A percentile compares a stretch with the other conserved stretches of the same genome.
Evolutionary conservation across 805 yeast species (phyloP).

Genomic region (Starmerella powellii): DNA sequence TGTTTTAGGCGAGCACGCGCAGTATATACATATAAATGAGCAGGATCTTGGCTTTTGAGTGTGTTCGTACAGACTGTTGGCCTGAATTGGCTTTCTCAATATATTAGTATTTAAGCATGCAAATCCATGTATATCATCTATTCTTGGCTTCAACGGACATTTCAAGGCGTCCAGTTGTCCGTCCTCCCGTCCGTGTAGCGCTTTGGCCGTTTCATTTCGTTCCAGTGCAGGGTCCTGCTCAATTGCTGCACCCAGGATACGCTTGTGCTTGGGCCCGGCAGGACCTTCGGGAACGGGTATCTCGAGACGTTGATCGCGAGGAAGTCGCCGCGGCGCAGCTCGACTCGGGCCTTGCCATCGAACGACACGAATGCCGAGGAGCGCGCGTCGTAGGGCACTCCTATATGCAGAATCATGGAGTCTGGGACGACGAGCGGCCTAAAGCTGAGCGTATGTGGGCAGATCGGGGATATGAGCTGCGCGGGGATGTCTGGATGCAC

Average conservation of each 20-base stretch:
- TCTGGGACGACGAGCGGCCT: conserved; percentile 88
- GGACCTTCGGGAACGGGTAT: conserved; percentile 88
- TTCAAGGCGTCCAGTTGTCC: conserved; percentile 2
- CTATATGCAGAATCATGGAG: conserved; percentile 72
- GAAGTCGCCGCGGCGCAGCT: conserved; percentile 70
- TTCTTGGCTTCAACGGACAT: background rate
- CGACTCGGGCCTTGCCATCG: conserved; percentile 83
- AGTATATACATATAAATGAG: no score
- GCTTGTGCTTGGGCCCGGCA: conserved; percentile 39
- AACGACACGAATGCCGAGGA: conserved; percentile 95
- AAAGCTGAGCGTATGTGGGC: conserved; percentile 90
- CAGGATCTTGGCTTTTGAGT: no score
- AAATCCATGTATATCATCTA: background rate
- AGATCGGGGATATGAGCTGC: conserved; percentile 84
- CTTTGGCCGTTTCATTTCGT: conserved; percentile 76
- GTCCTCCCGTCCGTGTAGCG: conserved; percentile 25
- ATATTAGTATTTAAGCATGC: no score
- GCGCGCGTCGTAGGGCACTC: conserved; percentile 70
- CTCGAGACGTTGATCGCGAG: conserved; percentile 76
- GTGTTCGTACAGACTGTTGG: no score
- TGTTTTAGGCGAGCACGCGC: no score
- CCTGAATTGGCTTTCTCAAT: no score
- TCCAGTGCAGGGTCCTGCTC: conserved; percentile 76
- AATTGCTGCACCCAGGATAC: conserved; percentile 73
- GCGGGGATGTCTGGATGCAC: conserved; percentile 93